phyloP scores from a whole-genome alignment of 2,329 filamentous ascomycete genomes.

The Fusarium hainanense region DNA sequence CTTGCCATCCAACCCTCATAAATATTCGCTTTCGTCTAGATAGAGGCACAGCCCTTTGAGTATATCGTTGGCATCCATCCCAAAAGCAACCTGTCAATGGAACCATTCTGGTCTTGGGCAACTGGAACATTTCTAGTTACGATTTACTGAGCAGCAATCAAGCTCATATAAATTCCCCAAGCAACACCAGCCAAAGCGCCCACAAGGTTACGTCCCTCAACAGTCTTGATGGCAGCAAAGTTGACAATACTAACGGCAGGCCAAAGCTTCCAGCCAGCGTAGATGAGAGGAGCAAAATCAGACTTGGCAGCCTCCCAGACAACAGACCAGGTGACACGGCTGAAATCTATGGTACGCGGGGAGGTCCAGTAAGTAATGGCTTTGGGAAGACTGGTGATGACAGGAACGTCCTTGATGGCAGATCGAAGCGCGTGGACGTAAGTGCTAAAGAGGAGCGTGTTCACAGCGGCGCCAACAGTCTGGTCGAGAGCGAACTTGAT shows the following conservation, averaged over 20 bases:
- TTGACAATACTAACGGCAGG: slow-evolving; percentile 76
- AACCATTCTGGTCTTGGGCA: background rate
- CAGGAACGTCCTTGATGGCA: slow-evolving; percentile 58
- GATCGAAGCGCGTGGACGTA: slow-evolving; percentile 68
- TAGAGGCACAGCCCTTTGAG: background rate
- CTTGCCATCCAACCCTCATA: background rate
- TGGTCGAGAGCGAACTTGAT: slow-evolving; percentile 77
- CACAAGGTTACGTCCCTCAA: slow-evolving; percentile 76
- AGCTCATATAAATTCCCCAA: slow-evolving; percentile 81
- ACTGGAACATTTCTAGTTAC: background rate
- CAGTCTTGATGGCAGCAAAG: slow-evolving; percentile 75
- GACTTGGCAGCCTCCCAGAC: slow-evolving; percentile 58
- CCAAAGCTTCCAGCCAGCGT: slow-evolving; percentile 77
- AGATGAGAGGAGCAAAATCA: slow-evolving; percentile 73
- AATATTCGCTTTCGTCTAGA: background rate
- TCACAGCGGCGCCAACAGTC: slow-evolving; percentile 71
- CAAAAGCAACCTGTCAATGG: background rate
- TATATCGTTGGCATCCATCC: background rate
- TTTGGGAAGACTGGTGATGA: slow-evolving; percentile 51
- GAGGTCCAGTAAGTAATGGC: slow-evolving; percentile 52
- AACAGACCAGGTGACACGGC: slow-evolving; percentile 56
- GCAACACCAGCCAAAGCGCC: slow-evolving; percentile 77
- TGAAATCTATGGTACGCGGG: slow-evolving; percentile 57
- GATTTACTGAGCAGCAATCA: slow-evolving; percentile 59
- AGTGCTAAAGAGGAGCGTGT: slow-evolving; percentile 72